Evolutionary conservation across 352 stramenopile genomes (phyloP).

Genomic region (Blastocystis sp.): DNA sequence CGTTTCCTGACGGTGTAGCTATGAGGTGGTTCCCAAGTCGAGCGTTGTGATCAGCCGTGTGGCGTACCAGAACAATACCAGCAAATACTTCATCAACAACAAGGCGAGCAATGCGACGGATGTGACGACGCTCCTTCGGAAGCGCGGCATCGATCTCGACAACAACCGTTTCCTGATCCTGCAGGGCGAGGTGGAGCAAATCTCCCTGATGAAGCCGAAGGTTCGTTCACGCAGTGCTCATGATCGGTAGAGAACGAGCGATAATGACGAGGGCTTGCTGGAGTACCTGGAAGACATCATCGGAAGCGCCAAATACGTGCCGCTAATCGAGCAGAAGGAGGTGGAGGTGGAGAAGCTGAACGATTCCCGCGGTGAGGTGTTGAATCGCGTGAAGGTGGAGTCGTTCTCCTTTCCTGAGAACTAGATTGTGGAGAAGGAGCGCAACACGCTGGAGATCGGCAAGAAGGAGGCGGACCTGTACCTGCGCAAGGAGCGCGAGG

Average conservation of each 20-base stretch:
- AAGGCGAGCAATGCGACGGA: conserved; percentile 87
- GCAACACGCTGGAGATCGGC: conserved; percentile 88
- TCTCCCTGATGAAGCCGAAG: conserved; percentile 99
- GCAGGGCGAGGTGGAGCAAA: conserved; percentile 95
- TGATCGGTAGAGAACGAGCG: conserved; percentile 74
- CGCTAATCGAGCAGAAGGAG: conserved; percentile 88
- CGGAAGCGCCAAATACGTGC: conserved; percentile 95
- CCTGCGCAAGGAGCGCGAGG: conserved; percentile 90
- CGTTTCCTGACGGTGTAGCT: conserved; percentile 66
- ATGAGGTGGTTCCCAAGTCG: conserved; percentile 86
- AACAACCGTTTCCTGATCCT: conserved; percentile 99
- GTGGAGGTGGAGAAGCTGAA: conserved; percentile 91
- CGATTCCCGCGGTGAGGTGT: conserved; percentile 88
- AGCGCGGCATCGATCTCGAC: conserved; percentile 96
- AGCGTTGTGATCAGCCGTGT: conserved; percentile 89
- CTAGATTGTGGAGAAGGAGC: conserved; percentile 90
- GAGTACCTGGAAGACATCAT: conserved; percentile 99
- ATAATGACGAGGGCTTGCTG: conserved; percentile 94
- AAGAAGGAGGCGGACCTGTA: conserved; percentile 92
- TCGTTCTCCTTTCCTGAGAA: not conserved
- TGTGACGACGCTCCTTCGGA: conserved; percentile 89
- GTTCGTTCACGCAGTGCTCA: conserved; percentile 77
- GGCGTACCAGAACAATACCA: conserved; percentile 91
- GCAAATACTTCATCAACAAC: conserved; percentile 94
- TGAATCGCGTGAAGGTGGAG: conserved; percentile 93